phyloP scores from a whole-genome alignment of 2,329 filamentous ascomycete genomes.

The Exophiala viscosa region DNA sequence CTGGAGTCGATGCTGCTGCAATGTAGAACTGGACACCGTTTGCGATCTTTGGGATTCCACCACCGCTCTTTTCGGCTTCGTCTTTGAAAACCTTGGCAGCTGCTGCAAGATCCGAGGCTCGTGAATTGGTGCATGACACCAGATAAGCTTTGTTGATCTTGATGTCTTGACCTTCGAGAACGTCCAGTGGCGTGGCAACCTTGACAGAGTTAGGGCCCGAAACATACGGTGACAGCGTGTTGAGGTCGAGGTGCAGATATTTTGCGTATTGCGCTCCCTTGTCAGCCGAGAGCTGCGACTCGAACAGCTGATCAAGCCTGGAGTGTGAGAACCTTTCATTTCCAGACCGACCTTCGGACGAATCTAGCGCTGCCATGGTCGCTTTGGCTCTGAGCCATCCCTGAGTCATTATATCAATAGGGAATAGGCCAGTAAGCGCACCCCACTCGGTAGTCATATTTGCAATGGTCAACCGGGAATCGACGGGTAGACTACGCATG shows the following conservation, averaged over 20 bases:
- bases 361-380: constrained; percentile 59
- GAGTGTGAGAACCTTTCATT: constrained; percentile 66
- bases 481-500: constrained; percentile 66
- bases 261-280: constrained; percentile 78
- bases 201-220: constrained; percentile 91
- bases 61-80: constrained; percentile 59
- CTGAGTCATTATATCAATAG: constrained; percentile 69
- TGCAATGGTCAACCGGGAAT: constrained; percentile 63
- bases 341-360: constrained; percentile 46
- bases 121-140: constrained; percentile 83
- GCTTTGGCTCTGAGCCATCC: constrained; percentile 75
- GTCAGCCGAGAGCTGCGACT: constrained; percentile 66
- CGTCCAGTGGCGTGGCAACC: constrained; percentile 69
- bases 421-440: constrained; percentile 66
- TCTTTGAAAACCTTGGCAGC: constrained; percentile 84
- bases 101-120: constrained; percentile 73
- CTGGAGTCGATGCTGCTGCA: constrained; percentile 73
- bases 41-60: constrained; percentile 65
- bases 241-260: constrained; percentile 73
- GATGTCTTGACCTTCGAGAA: constrained; percentile 72
- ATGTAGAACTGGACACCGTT: constrained; percentile 81
- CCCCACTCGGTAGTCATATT: constrained; percentile 38
- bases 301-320: constrained; percentile 67
- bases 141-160: constrained; percentile 79
- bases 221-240: constrained; percentile 77